Conservation (phyloP, 352 stramenopile species). For the Globisporangium barbulae region DNA sequence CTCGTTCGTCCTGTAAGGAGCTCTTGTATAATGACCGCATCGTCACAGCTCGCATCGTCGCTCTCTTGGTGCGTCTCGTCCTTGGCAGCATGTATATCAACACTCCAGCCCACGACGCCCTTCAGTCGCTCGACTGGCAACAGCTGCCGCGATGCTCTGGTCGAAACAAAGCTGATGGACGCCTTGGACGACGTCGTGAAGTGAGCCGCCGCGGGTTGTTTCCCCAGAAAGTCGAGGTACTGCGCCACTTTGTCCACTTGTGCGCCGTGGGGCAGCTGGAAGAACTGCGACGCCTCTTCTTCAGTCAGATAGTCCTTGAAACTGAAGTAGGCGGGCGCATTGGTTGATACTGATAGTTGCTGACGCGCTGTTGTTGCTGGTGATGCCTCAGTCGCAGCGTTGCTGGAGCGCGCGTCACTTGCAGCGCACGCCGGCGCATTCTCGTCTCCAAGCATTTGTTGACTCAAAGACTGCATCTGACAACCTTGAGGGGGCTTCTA, state of each 20-base stretch:
- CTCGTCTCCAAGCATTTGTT: neutral
- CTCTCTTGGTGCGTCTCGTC: neutral
- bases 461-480: too few relatives aligned
- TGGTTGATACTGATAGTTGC: neutral
- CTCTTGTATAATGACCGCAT: slow-evolving; percentile 26
- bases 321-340: slow-evolving; percentile 36
- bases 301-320: slow-evolving; percentile 61
- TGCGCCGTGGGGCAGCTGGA: slow-evolving; percentile 38
- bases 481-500: neutral
- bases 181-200: slow-evolving; percentile 58
- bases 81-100: neutral
- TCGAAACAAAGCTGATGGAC: slow-evolving; percentile 44
- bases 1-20: slow-evolving; percentile 42
- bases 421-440: neutral
- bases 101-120: neutral
- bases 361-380: neutral
- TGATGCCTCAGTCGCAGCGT: too few relatives aligned
- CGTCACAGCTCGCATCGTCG: slow-evolving; percentile 15
- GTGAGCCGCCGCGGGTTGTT: slow-evolving; percentile 36
- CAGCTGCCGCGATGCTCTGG: neutral
- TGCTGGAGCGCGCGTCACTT: neutral
- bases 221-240: slow-evolving; percentile 63
- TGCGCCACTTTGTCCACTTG: slow-evolving; percentile 59
- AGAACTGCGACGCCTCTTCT: slow-evolving; percentile 46
- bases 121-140: neutral